phyloP scores from a whole-genome alignment of 2,329 filamentous ascomycete species.

The Ophiostoma australiae region DNA sequence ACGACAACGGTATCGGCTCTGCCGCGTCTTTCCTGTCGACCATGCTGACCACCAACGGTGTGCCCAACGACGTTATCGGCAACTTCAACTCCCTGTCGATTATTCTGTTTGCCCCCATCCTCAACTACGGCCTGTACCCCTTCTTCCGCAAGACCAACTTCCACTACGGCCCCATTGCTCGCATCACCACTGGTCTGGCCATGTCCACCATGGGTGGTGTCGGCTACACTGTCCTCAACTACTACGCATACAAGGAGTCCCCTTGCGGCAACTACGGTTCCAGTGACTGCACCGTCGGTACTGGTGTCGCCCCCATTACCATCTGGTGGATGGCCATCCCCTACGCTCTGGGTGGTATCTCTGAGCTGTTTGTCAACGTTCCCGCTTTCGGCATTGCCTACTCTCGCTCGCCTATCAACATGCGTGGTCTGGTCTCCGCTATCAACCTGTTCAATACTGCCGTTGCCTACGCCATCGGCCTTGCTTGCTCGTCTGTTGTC shows the following conservation, averaged over 20 bases:
- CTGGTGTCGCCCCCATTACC: constrained; percentile 41
- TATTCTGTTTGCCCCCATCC: constrained; percentile 68
- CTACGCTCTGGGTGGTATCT: constrained; percentile 48
- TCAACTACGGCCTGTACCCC: constrained; percentile 65
- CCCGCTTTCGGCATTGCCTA: constrained; percentile 50
- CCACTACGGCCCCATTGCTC: constrained; percentile 69
- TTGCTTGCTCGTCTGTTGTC: constrained; percentile 49
- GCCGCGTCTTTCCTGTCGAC: constrained; percentile 46
- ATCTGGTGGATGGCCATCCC: constrained; percentile 55
- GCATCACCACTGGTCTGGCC: constrained; percentile 56
- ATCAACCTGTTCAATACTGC: constrained; percentile 65
- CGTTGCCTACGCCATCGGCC: constrained; percentile 62
- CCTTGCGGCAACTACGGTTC: constrained; percentile 42
- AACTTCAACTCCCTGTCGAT: constrained; percentile 71
- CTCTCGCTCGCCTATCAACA: constrained; percentile 70
- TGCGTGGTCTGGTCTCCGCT: constrained; percentile 66
- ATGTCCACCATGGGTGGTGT: constrained; percentile 45
- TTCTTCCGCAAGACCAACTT: constrained; percentile 58
- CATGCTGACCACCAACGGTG: constrained; percentile 52
- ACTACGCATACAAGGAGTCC: constrained; percentile 41
- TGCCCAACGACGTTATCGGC: constrained; percentile 71
- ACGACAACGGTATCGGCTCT: constrained; percentile 48
- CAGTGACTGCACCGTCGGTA: constrained; percentile 34
- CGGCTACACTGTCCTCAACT: constrained; percentile 41
- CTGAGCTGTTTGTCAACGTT: constrained; percentile 49